These are phyloP conservation scores for Pezicula carpinea DNA, from an alignment of 2,329 filamentous ascomycete species.

Conservation along the genomic window DNA sequence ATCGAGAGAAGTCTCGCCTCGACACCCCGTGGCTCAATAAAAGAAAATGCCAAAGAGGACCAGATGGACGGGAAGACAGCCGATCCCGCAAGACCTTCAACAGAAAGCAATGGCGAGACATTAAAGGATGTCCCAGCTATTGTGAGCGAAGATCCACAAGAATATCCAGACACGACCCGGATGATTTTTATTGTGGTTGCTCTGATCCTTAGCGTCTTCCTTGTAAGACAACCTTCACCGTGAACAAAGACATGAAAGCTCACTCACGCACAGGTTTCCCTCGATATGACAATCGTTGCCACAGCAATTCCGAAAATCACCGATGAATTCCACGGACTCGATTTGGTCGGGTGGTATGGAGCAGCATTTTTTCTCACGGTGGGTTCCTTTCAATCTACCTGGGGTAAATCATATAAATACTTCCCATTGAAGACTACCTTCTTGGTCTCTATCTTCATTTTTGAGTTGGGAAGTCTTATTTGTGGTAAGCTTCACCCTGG, in stretches of 20 bases:
- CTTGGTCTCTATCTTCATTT: conserved; percentile 28
- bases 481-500: conserved; percentile 25
- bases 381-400: conserved; percentile 29
- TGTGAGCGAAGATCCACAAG: conserved; percentile 7
- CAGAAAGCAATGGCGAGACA: conserved; percentile 15
- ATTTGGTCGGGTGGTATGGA: conserved; percentile 52
- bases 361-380: conserved; percentile 48
- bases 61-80: conserved; percentile 1
- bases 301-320: conserved; percentile 54
- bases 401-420: conserved; percentile 30
- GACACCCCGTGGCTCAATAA: conserved; percentile 12
- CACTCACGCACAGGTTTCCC: conserved; percentile 16
- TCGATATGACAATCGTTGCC: conserved; percentile 49
- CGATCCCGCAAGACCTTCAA: conserved; percentile 6
- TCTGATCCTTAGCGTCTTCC: conserved; percentile 42
- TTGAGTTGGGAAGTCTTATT: conserved; percentile 33
- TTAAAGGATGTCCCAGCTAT: conserved; percentile 4
- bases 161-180: conserved; percentile 24
- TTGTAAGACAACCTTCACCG: conserved; percentile 22
- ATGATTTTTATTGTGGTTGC: conserved; percentile 40
- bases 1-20: conserved; percentile 12
- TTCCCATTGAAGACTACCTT: conserved; percentile 29
- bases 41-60: conserved; percentile 4
- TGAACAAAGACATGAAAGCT: background rate
- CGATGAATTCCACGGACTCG: conserved; percentile 43